Evolutionary conservation across 2,329 filamentous ascomycete species (phyloP).

Genomic region (Fusarium annulatum): DNA sequence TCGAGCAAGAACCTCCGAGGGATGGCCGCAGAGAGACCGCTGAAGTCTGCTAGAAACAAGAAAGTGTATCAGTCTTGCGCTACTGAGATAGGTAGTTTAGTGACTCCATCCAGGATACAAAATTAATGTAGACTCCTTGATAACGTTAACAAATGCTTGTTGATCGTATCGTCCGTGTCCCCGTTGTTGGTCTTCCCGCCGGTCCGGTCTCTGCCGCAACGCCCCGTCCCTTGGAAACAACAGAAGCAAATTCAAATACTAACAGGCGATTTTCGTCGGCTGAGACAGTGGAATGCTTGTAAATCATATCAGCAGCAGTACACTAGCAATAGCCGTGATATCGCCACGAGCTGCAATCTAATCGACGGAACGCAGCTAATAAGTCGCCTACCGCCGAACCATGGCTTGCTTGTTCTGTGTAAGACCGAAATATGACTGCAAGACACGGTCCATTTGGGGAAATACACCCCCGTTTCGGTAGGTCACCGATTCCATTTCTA

Average conservation of each 20-base stretch:
- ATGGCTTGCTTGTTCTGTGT: background rate
- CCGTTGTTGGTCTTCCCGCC: slow-evolving; percentile 11
- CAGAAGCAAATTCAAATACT: slow-evolving; percentile 7
- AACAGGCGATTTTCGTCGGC: slow-evolving; percentile 11
- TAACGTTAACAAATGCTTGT: background rate
- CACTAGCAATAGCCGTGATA: background rate
- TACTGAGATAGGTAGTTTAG: background rate
- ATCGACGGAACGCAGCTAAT: background rate
- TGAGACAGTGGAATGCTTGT: slow-evolving; percentile 32
- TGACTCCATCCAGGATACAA: background rate
- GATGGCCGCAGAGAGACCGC: slow-evolving; percentile 28
- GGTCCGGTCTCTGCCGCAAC: slow-evolving; percentile 33
- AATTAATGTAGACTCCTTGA: background rate
- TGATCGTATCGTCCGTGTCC: slow-evolving; percentile 4
- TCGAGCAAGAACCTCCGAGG: slow-evolving; percentile 30
- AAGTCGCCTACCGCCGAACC: background rate
- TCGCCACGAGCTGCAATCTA: slow-evolving; percentile 15
- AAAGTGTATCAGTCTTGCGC: slow-evolving; percentile 1
- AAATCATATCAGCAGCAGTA: slow-evolving; percentile 6
- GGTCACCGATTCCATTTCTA: slow-evolving; percentile 10
- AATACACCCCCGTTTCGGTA: slow-evolving; percentile 4
- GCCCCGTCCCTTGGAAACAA: background rate
- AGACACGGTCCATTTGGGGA: slow-evolving; percentile 26
- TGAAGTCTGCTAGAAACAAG: slow-evolving; percentile 1
- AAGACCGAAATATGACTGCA: slow-evolving; percentile 28